Evolutionary conservation across 1,284 basidiomycete genomes (phyloP).

Genomic region (Vanrija pseudolonga): DNA sequence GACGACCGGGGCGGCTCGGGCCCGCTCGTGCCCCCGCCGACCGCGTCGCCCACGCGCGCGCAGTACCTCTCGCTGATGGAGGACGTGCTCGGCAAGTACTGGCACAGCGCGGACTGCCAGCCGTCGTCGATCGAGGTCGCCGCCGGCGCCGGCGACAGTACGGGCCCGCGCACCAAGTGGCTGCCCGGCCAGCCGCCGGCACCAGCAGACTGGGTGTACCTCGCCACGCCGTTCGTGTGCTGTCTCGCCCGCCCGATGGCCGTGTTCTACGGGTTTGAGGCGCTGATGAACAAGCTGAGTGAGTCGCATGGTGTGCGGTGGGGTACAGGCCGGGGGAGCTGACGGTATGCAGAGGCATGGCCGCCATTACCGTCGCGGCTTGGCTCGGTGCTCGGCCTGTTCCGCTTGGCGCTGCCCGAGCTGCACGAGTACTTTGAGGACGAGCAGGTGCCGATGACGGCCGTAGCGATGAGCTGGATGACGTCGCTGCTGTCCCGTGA

Average conservation of each 20-base stretch:
- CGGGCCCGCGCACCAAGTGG: constrained; percentile 4
- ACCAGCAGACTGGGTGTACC: constrained; percentile 41
- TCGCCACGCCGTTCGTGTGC: constrained; percentile 44
- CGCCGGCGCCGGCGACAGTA: neutral
- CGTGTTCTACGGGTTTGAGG: constrained; percentile 39
- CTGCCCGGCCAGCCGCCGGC: constrained; percentile 6
- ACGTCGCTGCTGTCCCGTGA: constrained; percentile 40
- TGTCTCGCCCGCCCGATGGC: constrained; percentile 35
- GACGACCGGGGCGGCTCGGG: neutral
- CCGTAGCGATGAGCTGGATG: constrained; percentile 45
- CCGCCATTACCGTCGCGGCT: constrained; percentile 40
- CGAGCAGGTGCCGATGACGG: constrained; percentile 44
- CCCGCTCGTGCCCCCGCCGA: constrained; percentile 36
- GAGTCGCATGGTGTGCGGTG: constrained; percentile 22
- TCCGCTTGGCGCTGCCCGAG: constrained; percentile 41
- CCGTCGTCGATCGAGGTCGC: constrained; percentile 11
- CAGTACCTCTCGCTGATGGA: constrained; percentile 32
- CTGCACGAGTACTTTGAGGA: constrained; percentile 47
- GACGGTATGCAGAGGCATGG: constrained; percentile 23
- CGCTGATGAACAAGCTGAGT: constrained; percentile 39
- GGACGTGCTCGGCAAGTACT: constrained; percentile 44
- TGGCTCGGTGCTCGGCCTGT: constrained; percentile 40
- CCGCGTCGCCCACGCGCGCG: constrained; percentile 33
- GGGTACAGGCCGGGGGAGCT: neutral
- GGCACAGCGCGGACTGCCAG: constrained; percentile 26